Conservation (phyloP, 371 early-diverging fungal genomes). For the Rhizopus delemar region DNA sequence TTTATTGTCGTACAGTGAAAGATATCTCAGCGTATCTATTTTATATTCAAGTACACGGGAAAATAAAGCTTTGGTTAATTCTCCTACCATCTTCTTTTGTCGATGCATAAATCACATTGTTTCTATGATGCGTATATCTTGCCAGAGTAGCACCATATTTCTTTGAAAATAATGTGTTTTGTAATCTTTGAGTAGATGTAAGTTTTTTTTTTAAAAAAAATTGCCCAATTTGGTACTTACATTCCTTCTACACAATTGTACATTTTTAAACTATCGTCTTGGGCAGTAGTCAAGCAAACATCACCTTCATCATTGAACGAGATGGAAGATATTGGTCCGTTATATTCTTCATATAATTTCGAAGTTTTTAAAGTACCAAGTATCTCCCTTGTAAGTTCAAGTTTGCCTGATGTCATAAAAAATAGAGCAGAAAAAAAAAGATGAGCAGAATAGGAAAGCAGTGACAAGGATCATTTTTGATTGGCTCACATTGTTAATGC, state of each 20-base stretch:
- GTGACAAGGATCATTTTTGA: not conserved
- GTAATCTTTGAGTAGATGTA: slow-evolving; percentile 40
- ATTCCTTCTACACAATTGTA: slow-evolving; percentile 76
- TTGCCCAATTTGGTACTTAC: slow-evolving; percentile 43
- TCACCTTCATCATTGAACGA: slow-evolving; percentile 77
- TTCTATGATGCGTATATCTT: slow-evolving; percentile 79
- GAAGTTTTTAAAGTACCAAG: slow-evolving; percentile 46
- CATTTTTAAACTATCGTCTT: slow-evolving; percentile 81
- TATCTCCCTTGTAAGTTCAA: slow-evolving; percentile 35
- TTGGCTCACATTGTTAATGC: not conserved
- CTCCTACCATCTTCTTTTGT: slow-evolving; percentile 86
- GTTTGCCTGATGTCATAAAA: slow-evolving; percentile 14
- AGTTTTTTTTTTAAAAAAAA: slow-evolving; percentile 60
- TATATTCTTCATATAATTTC: slow-evolving; percentile 72
- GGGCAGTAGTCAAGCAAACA: slow-evolving; percentile 71
- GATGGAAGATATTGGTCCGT: slow-evolving; percentile 68
- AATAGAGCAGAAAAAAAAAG: not conserved
- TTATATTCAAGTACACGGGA: not conserved
- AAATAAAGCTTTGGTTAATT: not conserved
- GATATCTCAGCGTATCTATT: slow-evolving; percentile 84
- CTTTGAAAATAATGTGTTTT: slow-evolving; percentile 42
- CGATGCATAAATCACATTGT: slow-evolving; percentile 82
- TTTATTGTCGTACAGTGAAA: slow-evolving; percentile 90
- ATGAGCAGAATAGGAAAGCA: not conserved
- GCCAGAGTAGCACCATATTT: slow-evolving; percentile 86